Base-by-base conservation (phyloP, 257 asterid genomes). In the Fraxinus anomala region DNA sequence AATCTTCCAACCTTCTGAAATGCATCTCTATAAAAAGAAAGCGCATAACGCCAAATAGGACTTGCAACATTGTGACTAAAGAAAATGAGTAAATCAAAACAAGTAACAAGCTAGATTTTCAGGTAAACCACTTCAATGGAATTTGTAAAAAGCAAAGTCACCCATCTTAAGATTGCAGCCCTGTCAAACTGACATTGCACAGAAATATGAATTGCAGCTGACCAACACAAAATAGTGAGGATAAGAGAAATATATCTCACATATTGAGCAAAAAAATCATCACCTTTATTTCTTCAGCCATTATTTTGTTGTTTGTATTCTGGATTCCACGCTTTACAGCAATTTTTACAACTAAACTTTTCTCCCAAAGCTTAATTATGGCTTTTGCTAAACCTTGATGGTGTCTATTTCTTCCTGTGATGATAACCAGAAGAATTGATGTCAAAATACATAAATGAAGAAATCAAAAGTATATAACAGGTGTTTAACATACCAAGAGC, bases 271-370 rank as follows among this genome's bases (percentile, higher is more conserved):
- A 68, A 79, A 71, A 13, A 49, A 47, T 73, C 30, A 65, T 67
- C 77, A 95, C 99, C 98, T 95, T 95, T 82, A 95, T 81, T 83
- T 95, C 99, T 73, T 95, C 99, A 24, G 99, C 87, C 99, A 95
- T 95, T 75, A 95, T 84, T 87, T 95, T 86, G 86, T 95, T 95
- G 86, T 95, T 95, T 47, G 99, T 95, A 85, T 95, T 95, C 89
- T 93, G 99, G 80, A 93, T 91, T 82, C 99, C 99, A 85, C 98
- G 99, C 83, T 95, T 95, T 79, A 95, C 99, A 75, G 99, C 99
- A 85, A 95, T 91, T 90, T 95, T 95, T 61, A 91, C 99, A 68
- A 95, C 88, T 82, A 93, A 82, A 85, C 98, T 95, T 82, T 89
- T 93, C 85, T 93, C 98, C 99, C 98, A 95, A 75, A 95, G 98